Base-by-base conservation (phyloP, 441 rosid genomes). In the Capsella rubella region DNA sequence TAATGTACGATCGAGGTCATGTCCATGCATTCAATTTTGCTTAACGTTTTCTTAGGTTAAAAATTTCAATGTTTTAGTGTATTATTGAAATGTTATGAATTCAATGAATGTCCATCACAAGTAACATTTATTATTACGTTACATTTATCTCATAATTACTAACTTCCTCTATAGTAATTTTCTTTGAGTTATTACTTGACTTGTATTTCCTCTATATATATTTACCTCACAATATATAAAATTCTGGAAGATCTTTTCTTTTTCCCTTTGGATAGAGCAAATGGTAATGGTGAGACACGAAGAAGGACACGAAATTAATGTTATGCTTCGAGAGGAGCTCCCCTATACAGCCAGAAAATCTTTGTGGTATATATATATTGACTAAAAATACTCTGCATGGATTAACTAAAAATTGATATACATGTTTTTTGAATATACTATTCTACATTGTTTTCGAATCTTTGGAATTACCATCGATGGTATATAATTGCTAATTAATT, bases 271-370 rank as follows among this genome's bases (percentile, higher is more conserved):
- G 21, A 72, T 52, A 53, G 8, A 50, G 27, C 7, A 12, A 53
- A 56, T 56, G 40, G n/a, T 16, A 54, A 18, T 70, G 75, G 75
- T 61, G 62, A 64, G 59, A 71, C 76, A 56, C 67, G 62, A 76
- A 27, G 59, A 62, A 54, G 4, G 64, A 64, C 66, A 69, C n/a
- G 67, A 47, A 70, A 42, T 76, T 63, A 71, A 76, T 64, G 79
- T 56, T 53, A 50, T 71, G 71, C 61, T 75, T 70, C 67, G 79
- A 63, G 79, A 63, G 60, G 45, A 56, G 35, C 61, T 56, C 70
- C 4, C 46, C 6, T 46, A 54, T 56, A 70, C 54, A 69, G 39
- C 63, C 67, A 76, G 5, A 70, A 67, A 64, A 56, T 55, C 62
- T 76, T 0, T 53, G 18, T 15, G 8, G 11, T 35, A n/a, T n/a